Base-by-base conservation (phyloP, 1,284 basidiomycete species). In the Ustilago bromivora region DNA sequence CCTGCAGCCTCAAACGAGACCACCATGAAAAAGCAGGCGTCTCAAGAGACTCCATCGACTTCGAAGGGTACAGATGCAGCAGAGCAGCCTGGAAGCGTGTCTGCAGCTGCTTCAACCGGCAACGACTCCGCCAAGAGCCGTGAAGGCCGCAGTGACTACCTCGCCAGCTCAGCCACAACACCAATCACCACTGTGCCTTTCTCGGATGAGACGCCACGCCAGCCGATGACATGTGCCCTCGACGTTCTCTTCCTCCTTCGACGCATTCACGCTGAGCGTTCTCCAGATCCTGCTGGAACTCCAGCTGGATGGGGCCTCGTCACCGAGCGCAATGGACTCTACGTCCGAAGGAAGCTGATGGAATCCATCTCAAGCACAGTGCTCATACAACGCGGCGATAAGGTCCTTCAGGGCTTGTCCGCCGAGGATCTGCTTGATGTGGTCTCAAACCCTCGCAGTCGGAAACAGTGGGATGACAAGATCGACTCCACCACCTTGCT, bases 351-450 rank as follows among this genome's bases (percentile, higher is more conserved):
- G 75, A 93, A 93, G 81, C 85, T 92, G 17, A 91, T 92, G 11
- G 89, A 92, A 2, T 91, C 93, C 61, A 90, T 98, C 15, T 97
- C 95, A 9, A 89, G 92, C 9, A 89, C 90, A 51, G 91, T 97
- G 54, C 93, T 94, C 0, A 91, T 98, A 4, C 93, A 96, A 84
- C 92, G 92, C 70, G 94, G 94, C 0, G 92, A 93, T 84, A 93
- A 95, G 86, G 94, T 99, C 70, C 92, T 99, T 55, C 93, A 98
- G 84, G 96, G 96, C 1, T 90, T 97, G 10, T 93, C 94, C 0
- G 96, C 96, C 0, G 96, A 98, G 81, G 96, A 99, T 83, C 60
- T 86, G 53, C 89, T 93, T 13, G 88, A 95, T 28, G 89, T 90
- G 7, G 91, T 92, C 65, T 90, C 91, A 28, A 90, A 91, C n/a